Base-by-base conservation (phyloP, 495 filamentous ascomycete genomes). In the Podospora conica region DNA sequence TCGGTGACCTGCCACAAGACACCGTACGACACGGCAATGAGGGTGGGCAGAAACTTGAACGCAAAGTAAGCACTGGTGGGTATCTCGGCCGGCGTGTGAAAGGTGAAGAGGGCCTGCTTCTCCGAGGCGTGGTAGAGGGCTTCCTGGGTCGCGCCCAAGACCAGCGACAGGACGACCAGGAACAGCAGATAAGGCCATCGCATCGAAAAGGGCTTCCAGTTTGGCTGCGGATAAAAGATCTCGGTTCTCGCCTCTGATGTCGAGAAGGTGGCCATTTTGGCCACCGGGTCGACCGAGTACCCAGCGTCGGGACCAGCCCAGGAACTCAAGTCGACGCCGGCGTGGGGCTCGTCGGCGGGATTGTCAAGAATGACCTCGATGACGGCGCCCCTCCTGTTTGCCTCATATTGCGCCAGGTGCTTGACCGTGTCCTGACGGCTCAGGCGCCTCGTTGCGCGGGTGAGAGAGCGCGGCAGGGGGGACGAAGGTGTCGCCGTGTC, bases 201-300 rank as follows among this genome's bases (percentile, higher is more conserved):
- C 87, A 92, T 91, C 0, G 84, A 86, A 62, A 89, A 83, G 0
- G 89, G 89, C 66, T 86, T 88, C 89, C 89, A 92, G 70, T 90
- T 83, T 3, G 87, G 87, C 68, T 84, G 82, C 0, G 84, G 84
- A 58, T 82, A 85, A 68, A 83, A 85, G 8, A 81, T 76, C 66
- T 82, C 76, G 1, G 75, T 73, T 22, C 72, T 75, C 27, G 61
- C 67, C 21, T 61, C 63, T 20, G 66, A 68, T 9, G 11, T 67
- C n/a, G 76, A 69, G 56, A 77, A 72, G 3, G 71, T 75, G n/a
- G 74, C 68, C 15, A 72, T 70, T 3, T 72, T 74, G 12, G n/a
- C 29, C 1, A 24, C 53, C 20, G 55, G 55, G 25, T 56, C 59
- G 25, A 62, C 58, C 9, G 58, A 40, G 25, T 67, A 63, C 3